A percentile compares a stretch with the other conserved stretches of the same genome.
Evolutionary conservation across 31 red algal genomes (phyloP).

Genomic region (Asparagopsis taxiformis): DNA sequence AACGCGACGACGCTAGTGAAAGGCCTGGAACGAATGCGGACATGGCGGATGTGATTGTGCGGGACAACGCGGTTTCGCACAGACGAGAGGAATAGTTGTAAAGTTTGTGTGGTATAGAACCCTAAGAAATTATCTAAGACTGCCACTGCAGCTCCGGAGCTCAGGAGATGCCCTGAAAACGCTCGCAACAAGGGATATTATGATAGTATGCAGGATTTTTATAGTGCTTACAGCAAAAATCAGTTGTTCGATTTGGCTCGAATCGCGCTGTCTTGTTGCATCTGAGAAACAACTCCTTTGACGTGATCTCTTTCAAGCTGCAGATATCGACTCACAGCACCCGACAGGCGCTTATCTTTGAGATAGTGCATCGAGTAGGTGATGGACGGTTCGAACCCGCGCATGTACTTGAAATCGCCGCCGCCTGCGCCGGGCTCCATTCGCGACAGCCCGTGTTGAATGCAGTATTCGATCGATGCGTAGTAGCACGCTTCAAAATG

Average conservation of each 20-base stretch:
- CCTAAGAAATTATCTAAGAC: too few species aligned
- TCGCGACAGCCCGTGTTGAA: conserved; percentile 47
- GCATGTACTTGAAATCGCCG: conserved; percentile 90
- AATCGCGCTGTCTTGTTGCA: conserved; percentile 51
- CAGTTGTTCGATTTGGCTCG: conserved; percentile 45
- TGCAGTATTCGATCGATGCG: conserved; percentile 82
- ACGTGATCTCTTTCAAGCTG: conserved; percentile 48
- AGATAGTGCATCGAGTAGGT: conserved; percentile 78
- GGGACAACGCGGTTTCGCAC: too few species aligned
- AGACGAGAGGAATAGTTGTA: too few species aligned
- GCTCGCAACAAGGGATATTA: too few species aligned
- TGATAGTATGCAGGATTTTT: too few species aligned
- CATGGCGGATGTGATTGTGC: conserved; percentile 29
- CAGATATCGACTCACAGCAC: conserved; percentile 53
- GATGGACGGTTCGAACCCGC: conserved; percentile 78
- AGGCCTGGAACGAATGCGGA: conserved; percentile 58
- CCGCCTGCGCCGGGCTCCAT: conserved; percentile 95
- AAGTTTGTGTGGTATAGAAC: too few species aligned
- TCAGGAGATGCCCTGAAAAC: too few species aligned
- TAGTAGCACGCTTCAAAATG: conserved; percentile 97
- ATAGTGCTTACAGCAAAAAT: too few species aligned
- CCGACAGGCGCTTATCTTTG: conserved; percentile 40
- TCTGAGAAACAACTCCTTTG: conserved; percentile 52
- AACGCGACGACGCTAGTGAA: conserved; percentile 22
- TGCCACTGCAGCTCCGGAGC: too few species aligned